Evolutionary conservation across 2,329 filamentous ascomycete genomes (phyloP), one percentile per base, ranked within the genome.

Genomic region (Pseudocercospora ulei): DNA sequence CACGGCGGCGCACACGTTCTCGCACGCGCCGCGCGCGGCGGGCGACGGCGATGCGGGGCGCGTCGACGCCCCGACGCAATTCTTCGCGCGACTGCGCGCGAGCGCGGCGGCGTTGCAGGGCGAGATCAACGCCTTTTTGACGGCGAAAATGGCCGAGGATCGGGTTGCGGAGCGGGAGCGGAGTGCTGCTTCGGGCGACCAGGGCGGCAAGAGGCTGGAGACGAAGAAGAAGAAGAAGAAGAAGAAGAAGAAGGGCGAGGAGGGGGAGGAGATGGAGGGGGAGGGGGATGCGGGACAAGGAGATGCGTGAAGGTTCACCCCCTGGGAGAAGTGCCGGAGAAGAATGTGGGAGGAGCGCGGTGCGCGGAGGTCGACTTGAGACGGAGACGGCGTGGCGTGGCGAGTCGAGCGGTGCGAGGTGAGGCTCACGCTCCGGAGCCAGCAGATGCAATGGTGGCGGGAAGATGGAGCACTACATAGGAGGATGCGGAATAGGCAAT

Each of bases 201-300:
- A n/a, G 53, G 43, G 30, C 47, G 44, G 14, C 13, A 47, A 22
- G 31, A 38, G 35, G 23, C 8, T 22, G 16, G 50, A 41, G 18
- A 51, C 49, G 14, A 59, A 63, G 34, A 60, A 62, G 39, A 57
- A 60, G 31, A 31, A 44, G 7, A 27, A 34, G 7, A 38, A 60
- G 58, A n/a, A n/a, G n/a, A n/a, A n/a, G n/a, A n/a, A n/a, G n/a
- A n/a, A n/a, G n/a, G n/a, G n/a, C n/a, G n/a, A n/a, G n/a, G n/a
- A n/a, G 38, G 62, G 65, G 19, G 82, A 85, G 56, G 75, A 82
- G 53, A 81, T 86, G 56, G 93, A 94, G 57, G 86, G 85, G 31
- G 86, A 93, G 61, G 85, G 93, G 59, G 73, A 78, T 14, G 66
- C 73, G 7, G 76, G 79, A 34, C 78, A 82, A 8, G 56, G n/a